These are phyloP conservation scores for Cercophora sp. DNA, from an alignment of 495 filamentous ascomycete genomes.

Conservation along the genomic window DNA sequence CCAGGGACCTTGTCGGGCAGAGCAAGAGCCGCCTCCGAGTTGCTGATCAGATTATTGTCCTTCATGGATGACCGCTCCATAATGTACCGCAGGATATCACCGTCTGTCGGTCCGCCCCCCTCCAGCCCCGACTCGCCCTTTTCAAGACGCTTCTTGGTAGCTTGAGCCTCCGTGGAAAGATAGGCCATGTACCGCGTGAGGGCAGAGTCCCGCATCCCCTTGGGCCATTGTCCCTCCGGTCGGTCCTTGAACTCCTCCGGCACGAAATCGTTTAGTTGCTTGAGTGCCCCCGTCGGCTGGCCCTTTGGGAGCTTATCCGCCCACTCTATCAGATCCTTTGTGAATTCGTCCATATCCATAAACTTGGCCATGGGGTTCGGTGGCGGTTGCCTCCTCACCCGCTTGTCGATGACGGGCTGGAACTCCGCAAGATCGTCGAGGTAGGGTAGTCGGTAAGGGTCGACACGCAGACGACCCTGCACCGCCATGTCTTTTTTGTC, in stretches of 20 bases:
- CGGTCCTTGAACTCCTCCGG: conserved; percentile 26
- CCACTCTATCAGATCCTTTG: conserved; percentile 50
- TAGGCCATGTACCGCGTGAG: conserved; percentile 30
- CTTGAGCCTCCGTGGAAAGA: conserved; percentile 29
- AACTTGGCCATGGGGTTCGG: conserved; percentile 56
- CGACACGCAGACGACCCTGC: conserved; percentile 63
- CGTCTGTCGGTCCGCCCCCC: conserved; percentile 44
- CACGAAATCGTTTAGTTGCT: conserved; percentile 38
- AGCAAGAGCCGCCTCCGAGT: conserved; percentile 39
- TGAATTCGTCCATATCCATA: conserved; percentile 61
- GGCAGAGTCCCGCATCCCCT: conserved; percentile 26
- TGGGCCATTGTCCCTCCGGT: conserved; percentile 28
- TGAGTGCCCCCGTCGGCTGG: conserved; percentile 24
- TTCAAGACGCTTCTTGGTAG: conserved; percentile 46
- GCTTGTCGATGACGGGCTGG: conserved; percentile 69
- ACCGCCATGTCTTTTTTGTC: conserved; percentile 70
- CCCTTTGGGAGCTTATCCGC: conserved; percentile 24
- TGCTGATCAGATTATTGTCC: conserved; percentile 27
- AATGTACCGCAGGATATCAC: conserved; percentile 38
- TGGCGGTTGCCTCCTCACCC: conserved; percentile 26
- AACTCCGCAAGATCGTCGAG: conserved; percentile 79
- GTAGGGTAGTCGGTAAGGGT: conserved; percentile 71
- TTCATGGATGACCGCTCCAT: conserved; percentile 38
- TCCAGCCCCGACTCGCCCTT: conserved; percentile 31
- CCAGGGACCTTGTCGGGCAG: conserved; percentile 43